phyloP scores from a whole-genome alignment of 2,329 filamentous ascomycete species.

The Fusarium sublunatum region DNA sequence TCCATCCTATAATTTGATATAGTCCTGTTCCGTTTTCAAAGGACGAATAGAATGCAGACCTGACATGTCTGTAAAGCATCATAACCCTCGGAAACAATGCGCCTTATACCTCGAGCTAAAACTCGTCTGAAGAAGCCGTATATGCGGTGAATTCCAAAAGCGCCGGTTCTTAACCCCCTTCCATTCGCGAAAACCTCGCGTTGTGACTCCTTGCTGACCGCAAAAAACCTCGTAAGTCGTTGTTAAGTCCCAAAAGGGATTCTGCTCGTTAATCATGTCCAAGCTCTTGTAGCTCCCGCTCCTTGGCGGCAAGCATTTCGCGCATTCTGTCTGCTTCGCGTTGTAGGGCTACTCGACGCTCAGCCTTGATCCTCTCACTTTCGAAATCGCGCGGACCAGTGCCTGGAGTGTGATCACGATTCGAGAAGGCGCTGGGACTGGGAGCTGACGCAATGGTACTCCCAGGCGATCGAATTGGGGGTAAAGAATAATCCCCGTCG shows the following conservation, averaged over 20 bases:
- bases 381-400: conserved; percentile 50
- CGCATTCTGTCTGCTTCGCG: conserved; percentile 82
- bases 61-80: conserved; percentile 22
- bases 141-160: conserved; percentile 44
- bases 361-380: conserved; percentile 65
- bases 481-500: conserved; percentile 55
- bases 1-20: conserved; percentile 24
- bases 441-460: conserved; percentile 55
- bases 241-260: conserved; percentile 33
- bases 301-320: conserved; percentile 76
- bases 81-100: conserved; percentile 24
- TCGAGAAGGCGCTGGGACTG: conserved; percentile 56
- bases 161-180: conserved; percentile 34
- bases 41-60: conserved; percentile 27
- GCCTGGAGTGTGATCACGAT: conserved; percentile 46
- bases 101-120: conserved; percentile 21
- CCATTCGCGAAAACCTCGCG: conserved; percentile 26
- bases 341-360: conserved; percentile 73
- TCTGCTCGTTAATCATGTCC: conserved; percentile 43
- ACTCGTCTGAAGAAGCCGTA: conserved; percentile 11
- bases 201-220: conserved; percentile 42
- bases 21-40: conserved; percentile 29
- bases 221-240: conserved; percentile 44
- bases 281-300: conserved; percentile 70
- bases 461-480: conserved; percentile 58